A percentile compares a stretch with the other conserved stretches of the same genome.
These are phyloP conservation scores for Vinca minor DNA, from an alignment of 257 asterid species.

Conservation along the genomic window DNA sequence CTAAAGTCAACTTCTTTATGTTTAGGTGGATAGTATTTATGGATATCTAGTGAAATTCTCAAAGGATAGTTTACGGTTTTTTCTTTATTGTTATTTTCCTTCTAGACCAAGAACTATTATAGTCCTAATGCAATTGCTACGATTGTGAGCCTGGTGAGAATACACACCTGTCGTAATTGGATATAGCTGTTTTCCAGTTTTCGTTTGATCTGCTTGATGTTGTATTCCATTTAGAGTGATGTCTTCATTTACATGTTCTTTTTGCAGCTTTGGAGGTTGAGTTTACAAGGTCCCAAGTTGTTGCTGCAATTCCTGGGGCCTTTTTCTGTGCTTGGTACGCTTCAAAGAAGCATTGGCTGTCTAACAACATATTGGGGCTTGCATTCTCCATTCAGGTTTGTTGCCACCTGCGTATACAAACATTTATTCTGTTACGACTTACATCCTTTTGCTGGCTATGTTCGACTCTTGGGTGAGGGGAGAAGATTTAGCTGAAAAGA, in stretches of 20 bases:
- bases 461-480: too few relatives aligned
- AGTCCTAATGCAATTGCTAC: background rate
- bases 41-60: background rate
- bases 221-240: constrained; percentile 13
- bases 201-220: too few relatives aligned
- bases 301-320: constrained; percentile 89
- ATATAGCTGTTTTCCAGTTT: background rate
- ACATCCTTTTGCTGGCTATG: background rate
- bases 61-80: background rate
- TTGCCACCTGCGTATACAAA: too few relatives aligned
- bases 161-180: too few relatives aligned
- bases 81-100: too few relatives aligned
- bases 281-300: constrained; percentile 76
- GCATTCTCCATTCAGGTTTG: constrained; percentile 92
- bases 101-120: background rate
- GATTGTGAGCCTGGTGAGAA: too few relatives aligned
- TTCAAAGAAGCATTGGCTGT: constrained; percentile 92
- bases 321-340: constrained; percentile 98
- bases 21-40: too few relatives aligned
- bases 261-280: constrained; percentile 78
- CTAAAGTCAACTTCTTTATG: background rate
- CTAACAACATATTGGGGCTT: constrained; percentile 89
- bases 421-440: background rate
- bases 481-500: too few relatives aligned
- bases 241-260: constrained; percentile 20